Evolutionary conservation across 2,329 filamentous ascomycete species (phyloP).

Genomic region (Thelonectria rubi): DNA sequence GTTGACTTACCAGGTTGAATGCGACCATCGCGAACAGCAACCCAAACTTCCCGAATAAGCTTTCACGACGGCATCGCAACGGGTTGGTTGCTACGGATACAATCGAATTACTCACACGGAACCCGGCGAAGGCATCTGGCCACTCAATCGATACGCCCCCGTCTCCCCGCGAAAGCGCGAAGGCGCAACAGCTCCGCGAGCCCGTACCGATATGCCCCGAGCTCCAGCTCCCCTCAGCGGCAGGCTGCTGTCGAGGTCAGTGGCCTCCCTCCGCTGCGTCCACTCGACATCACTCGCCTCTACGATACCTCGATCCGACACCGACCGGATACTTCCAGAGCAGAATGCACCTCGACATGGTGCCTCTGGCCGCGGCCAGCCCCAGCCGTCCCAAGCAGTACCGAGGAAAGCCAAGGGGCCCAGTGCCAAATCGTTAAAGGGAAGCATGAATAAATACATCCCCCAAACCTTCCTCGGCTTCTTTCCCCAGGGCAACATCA

Average conservation of each 20-base stretch:
- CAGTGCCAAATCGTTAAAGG: not conserved
- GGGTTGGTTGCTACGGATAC: no score
- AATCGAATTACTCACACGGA: no score
- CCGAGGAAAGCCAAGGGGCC: no score
- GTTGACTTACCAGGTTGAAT: no score
- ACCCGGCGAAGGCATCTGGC: not conserved
- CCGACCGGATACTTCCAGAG: slow-evolving; percentile 29
- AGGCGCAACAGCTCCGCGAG: slow-evolving; percentile 27
- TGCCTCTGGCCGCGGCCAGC: not conserved
- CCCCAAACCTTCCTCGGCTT: slow-evolving; percentile 35
- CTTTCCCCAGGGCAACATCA: slow-evolving; percentile 39
- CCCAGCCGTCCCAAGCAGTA: no score
- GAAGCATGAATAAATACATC: slow-evolving; percentile 19
- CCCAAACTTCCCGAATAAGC: not conserved
- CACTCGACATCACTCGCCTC: slow-evolving; percentile 23
- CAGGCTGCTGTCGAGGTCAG: slow-evolving; percentile 25
- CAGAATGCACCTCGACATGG: not conserved
- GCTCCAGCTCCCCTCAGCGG: slow-evolving; percentile 29
- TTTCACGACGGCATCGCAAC: no score
- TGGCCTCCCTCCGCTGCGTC: slow-evolving; percentile 21
- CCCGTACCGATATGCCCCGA: slow-evolving; percentile 39
- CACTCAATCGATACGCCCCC: not conserved
- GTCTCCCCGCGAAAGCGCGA: slow-evolving; percentile 6
- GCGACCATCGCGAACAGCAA: not conserved
- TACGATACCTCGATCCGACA: slow-evolving; percentile 15